Evolutionary conservation across 306 rosid species (phyloP), one percentile per base, ranked within the genome.

Genomic region (Parietaria judaica): DNA sequence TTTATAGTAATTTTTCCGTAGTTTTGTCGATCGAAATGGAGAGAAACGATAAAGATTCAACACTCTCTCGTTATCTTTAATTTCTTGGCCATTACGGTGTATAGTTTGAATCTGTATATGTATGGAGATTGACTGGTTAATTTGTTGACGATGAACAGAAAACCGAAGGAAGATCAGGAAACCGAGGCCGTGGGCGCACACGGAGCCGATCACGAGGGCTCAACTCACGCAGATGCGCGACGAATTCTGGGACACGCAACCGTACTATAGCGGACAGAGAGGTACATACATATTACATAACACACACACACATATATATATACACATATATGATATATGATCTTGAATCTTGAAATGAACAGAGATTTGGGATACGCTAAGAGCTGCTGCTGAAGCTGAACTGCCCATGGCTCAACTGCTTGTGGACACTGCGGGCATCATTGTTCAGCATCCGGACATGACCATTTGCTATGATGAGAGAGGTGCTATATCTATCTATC

Each of bases 191-290:
- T 71, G 75, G 75, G 64, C 45, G 65, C 70, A 71, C 54, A 8
- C 70, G 7, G 65, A 71, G 52, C 75, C 70, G 31, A 71, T 71
- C 35, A 64, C 70, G 14, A 57, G 53, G 65, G 35, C 58, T 1
- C 65, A 64, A 43, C 70, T 71, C 15, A 11, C 34, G 64, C 65
- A 15, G 54, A 64, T 71, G 75, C 75, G 70, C 4, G 75, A 71
- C 17, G 75, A 71, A 46, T 71, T 71, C 54, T 71, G 75, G 75
- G 75, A 71, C 57, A 71, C 75, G 5, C 65, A 68, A 41, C 75
- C 70, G 38, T 64, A 71, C 43, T 71, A 71, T 58, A 70, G 75
- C 45, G 75, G 70, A 57, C 58, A 16, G 11, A 56, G 51, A 57
- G 75, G 75, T 71, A 63, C 5, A 36, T 49, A 4, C 14, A 7